Conservation (phyloP, 257 asterid species). For the Eustoma russellianum region DNA sequence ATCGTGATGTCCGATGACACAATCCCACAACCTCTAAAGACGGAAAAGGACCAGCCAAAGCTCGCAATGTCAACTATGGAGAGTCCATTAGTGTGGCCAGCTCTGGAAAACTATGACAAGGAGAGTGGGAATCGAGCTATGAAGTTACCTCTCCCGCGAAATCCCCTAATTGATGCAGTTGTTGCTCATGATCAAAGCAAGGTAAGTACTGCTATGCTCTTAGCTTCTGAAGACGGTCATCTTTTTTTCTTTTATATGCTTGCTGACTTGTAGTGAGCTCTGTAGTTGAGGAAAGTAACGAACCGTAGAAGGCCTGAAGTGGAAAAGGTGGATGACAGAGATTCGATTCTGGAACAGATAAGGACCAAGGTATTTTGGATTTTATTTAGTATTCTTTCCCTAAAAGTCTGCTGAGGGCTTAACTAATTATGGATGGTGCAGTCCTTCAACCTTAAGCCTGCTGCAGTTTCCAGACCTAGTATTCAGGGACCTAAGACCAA, state of each 20-base stretch:
- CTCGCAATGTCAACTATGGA: slow-evolving; percentile 19
- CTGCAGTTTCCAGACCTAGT: slow-evolving; percentile 52
- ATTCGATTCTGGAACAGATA: slow-evolving; percentile 73
- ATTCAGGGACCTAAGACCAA: slow-evolving; percentile 65
- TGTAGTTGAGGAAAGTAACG: slow-evolving; percentile 82
- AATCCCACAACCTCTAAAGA: slow-evolving; percentile 6
- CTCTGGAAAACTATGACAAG: slow-evolving; percentile 34
- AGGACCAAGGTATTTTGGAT: slow-evolving; percentile 50
- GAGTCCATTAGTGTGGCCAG: slow-evolving; percentile 26
- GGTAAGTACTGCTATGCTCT: slow-evolving; percentile 31
- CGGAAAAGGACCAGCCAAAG: slow-evolving; percentile 22
- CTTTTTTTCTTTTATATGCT: slow-evolving; percentile 8
- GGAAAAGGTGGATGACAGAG: slow-evolving; percentile 61
- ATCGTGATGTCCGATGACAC: slow-evolving; percentile 6
- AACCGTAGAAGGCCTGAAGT: slow-evolving; percentile 40
- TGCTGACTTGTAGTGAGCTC: slow-evolving; percentile 20
- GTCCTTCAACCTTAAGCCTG: slow-evolving; percentile 88
- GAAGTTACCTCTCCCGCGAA: slow-evolving; percentile 54
- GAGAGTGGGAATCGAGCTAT: slow-evolving; percentile 23
- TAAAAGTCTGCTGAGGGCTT: slow-evolving; percentile 17
- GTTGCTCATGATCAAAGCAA: slow-evolving; percentile 75
- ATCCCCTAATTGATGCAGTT: slow-evolving; percentile 65
- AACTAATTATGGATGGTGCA: slow-evolving; percentile 24
- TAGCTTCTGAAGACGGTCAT: neutral
- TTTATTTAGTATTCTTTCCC: neutral